Evolutionary conservation across 1,139 yeast genomes (phyloP).

Genomic region (Saccharomyces pastorianus): DNA sequence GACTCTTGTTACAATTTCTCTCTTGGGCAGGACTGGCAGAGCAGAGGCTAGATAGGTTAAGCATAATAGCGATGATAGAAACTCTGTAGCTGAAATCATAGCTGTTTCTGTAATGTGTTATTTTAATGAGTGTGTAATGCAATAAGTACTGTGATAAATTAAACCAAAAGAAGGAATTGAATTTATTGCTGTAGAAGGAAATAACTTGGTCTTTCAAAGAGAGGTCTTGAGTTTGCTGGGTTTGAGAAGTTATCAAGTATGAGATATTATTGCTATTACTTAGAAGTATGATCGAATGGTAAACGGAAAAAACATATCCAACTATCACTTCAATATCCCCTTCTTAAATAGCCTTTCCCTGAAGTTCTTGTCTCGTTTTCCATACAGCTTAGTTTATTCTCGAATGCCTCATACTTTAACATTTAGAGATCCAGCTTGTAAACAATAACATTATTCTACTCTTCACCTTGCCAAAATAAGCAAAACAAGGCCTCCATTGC

Average conservation of each 20-base stretch:
- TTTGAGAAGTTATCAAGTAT: too few species aligned
- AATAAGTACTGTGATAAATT: background rate
- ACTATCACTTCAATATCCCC: background rate
- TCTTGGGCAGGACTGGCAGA: constrained; percentile 30
- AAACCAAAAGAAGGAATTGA: background rate
- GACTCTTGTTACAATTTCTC: constrained; percentile 45
- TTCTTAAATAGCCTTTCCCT: background rate
- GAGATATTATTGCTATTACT: background rate
- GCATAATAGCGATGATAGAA: constrained; percentile 3
- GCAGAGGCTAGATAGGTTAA: constrained; percentile 11
- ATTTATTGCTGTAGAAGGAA: background rate
- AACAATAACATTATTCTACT: background rate
- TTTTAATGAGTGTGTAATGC: background rate
- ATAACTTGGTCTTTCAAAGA: too few species aligned
- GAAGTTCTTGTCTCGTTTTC: background rate
- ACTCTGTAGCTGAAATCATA: background rate
- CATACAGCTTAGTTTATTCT: background rate
- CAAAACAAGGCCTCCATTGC: background rate
- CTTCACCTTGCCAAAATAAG: background rate
- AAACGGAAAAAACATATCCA: background rate
- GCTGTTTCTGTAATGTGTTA: background rate
- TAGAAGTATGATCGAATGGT: background rate
- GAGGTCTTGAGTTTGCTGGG: too few species aligned
- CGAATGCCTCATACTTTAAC: background rate
- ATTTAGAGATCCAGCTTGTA: background rate